These are phyloP conservation scores for Coffea eugenioides DNA, from an alignment of 257 asterid genomes.

Conservation along the genomic window DNA sequence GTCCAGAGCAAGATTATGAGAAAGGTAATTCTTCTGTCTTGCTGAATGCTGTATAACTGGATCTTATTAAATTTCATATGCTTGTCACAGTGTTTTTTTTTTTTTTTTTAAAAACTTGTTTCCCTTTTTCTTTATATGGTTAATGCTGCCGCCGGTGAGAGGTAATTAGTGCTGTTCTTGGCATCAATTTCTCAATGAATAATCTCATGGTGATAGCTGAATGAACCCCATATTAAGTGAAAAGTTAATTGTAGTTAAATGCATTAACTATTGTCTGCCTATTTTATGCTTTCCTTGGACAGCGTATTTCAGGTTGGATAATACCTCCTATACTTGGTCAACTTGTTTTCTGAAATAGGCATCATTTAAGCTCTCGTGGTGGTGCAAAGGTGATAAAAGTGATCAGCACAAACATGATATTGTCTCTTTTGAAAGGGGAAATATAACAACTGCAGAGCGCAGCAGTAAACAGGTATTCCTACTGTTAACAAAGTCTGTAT, in stretches of 20 bases:
- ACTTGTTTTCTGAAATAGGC: conserved; percentile 53
- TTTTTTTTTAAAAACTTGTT: not conserved
- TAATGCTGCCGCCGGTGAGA: not conserved
- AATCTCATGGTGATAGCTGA: not conserved
- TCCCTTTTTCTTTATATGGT: not conserved
- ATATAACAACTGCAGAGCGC: conserved; percentile 92
- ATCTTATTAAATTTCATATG: conserved; percentile 9
- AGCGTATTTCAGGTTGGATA: not conserved
- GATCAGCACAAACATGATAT: conserved; percentile 89
- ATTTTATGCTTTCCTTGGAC: not conserved
- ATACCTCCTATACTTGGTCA: not conserved
- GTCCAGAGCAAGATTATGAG: conserved; percentile 51
- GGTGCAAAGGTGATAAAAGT: conserved; percentile 86
- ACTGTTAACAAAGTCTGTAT: conserved; percentile 7
- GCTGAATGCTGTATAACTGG: not conserved
- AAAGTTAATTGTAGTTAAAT: not conserved
- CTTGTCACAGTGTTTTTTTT: not conserved
- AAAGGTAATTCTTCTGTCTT: conserved; percentile 46
- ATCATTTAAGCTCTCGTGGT: conserved; percentile 89
- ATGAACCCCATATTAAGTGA: conserved; percentile 4
- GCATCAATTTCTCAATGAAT: not conserved
- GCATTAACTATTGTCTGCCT: not conserved
- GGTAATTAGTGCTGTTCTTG: not conserved
- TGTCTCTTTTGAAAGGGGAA: conserved; percentile 93
- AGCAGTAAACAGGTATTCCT: conserved; percentile 82